These are phyloP conservation scores for Leccinum boreale DNA, from an alignment of 768 basidiomycete species.

Conservation along the genomic window DNA sequence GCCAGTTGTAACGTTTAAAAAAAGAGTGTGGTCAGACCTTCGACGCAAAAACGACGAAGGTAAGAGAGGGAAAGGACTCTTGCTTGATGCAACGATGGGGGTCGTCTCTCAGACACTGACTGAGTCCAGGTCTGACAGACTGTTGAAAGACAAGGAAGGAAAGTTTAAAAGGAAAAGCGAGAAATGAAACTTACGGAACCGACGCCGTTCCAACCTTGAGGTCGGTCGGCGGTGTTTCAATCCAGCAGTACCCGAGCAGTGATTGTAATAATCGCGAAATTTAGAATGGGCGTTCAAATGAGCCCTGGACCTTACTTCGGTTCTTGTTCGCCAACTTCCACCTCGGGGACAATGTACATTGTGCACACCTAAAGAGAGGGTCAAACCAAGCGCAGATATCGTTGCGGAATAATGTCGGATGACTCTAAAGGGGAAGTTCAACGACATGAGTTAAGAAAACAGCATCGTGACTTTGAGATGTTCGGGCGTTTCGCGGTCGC, in stretches of 20 bases:
- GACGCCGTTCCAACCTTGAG: background rate
- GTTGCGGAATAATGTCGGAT: background rate
- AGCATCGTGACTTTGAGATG: too few relatives aligned
- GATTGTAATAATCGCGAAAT: background rate
- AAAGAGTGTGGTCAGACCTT: constrained; percentile 13
- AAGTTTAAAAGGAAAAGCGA: background rate
- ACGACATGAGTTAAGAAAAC: too few relatives aligned
- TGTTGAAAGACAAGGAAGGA: background rate
- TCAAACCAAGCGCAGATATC: background rate
- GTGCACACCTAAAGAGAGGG: background rate
- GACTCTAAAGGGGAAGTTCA: too few relatives aligned
- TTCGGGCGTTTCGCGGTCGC: background rate
- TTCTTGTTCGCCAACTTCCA: background rate
- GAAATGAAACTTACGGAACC: background rate
- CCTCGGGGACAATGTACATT: background rate
- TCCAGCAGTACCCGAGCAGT: background rate
- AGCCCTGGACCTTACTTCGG: background rate
- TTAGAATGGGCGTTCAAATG: too few relatives aligned
- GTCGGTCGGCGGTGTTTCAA: background rate
- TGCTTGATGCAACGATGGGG: background rate
- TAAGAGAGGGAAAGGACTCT: background rate
- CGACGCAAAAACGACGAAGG: constrained; percentile 10
- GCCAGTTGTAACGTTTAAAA: constrained; percentile 2
- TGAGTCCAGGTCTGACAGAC: background rate
- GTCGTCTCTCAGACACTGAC: background rate